Conservation (phyloP, 305 asterid genomes). For the Fraxinus velutina region DNA sequence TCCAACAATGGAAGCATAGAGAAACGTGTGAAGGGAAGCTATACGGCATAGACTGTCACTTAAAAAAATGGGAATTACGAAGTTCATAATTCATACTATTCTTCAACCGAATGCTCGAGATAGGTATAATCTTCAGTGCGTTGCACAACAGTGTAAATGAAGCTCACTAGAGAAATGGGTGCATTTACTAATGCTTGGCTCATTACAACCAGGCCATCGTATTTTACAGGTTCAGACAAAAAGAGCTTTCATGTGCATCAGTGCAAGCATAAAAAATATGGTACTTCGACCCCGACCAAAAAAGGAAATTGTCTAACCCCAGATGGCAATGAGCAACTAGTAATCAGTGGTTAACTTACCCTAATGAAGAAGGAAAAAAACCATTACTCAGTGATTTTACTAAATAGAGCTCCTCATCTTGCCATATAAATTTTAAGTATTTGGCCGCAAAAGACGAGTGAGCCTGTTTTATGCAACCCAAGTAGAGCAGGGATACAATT, state of each 20-base stretch:
- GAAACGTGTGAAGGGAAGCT: conserved; percentile 19
- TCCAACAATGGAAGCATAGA: conserved; percentile 25
- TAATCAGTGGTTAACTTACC: background rate
- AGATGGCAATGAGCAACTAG: background rate
- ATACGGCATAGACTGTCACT: background rate
- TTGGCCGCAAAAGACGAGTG: background rate
- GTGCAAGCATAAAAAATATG: background rate
- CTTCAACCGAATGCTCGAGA: background rate
- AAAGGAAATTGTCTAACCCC: background rate
- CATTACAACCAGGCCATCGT: background rate
- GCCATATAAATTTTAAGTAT: background rate
- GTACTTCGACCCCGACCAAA: background rate
- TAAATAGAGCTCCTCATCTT: background rate
- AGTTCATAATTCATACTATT: conserved; percentile 2
- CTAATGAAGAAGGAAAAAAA: background rate
- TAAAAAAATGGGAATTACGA: conserved; percentile 1
- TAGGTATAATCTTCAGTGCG: background rate
- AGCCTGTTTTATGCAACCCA: background rate
- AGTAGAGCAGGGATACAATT: background rate
- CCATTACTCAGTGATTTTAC: background rate
- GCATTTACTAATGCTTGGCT: background rate
- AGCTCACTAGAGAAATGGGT: background rate
- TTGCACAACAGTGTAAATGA: background rate
- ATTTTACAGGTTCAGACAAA: background rate
- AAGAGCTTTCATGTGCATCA: background rate